A percentile compares a stretch with the other conserved stretches of the same genome.
Conservation (phyloP, 2,329 filamentous ascomycete genomes). For the Epichloe scottii region DNA sequence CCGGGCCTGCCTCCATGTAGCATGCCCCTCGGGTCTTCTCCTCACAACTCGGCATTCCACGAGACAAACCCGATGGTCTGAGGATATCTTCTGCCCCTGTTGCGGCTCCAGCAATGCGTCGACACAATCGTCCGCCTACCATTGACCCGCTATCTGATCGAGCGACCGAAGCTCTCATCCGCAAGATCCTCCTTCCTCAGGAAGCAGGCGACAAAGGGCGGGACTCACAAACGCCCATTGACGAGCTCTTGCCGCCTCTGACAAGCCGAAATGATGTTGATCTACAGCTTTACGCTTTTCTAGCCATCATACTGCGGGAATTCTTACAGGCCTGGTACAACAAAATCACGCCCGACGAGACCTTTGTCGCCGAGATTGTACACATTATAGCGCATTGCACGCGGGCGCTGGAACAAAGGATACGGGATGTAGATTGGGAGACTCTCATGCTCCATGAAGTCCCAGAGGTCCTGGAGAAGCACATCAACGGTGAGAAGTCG, state of each 20-base stretch:
- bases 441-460: constrained; percentile 77
- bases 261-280: constrained; percentile 93
- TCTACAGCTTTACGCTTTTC: constrained; percentile 80
- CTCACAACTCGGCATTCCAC: constrained; percentile 9
- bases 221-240: constrained; percentile 43
- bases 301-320: constrained; percentile 80
- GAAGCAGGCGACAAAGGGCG: constrained; percentile 45
- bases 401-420: constrained; percentile 70
- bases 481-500: constrained; percentile 54
- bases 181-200: constrained; percentile 71
- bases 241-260: constrained; percentile 76
- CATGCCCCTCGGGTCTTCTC: constrained; percentile 3
- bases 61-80: constrained; percentile 2
- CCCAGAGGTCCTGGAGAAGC: constrained; percentile 65
- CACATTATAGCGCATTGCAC: constrained; percentile 90
- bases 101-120: constrained; percentile 16
- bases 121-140: constrained; percentile 20
- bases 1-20: neutral
- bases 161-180: constrained; percentile 69
- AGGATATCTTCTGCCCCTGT: constrained; percentile 8
- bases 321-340: constrained; percentile 90
- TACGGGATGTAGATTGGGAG: constrained; percentile 73
- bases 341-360: constrained; percentile 81
- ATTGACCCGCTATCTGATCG: constrained; percentile 56
- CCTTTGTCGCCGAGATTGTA: constrained; percentile 77